Base-by-base conservation (phyloP, 129 eudicot genomes). In the Pulicaria dysenterica region DNA sequence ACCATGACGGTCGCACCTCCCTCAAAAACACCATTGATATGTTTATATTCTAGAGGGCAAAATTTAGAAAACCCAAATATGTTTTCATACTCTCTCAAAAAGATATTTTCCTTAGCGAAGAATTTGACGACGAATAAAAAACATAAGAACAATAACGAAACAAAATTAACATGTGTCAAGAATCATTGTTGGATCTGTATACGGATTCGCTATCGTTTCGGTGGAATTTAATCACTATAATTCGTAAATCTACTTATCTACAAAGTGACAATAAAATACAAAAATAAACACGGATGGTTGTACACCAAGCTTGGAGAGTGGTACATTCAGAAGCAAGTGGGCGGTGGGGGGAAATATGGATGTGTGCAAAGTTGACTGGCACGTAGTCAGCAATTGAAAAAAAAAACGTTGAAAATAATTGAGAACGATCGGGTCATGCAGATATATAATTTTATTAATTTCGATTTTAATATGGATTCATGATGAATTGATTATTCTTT, bases 281-380 rank as follows among this genome's bases (percentile, higher is more conserved):
- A 69, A 48, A 34, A 49, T 41, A 57, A 60, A 76, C 34, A 0
- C 36, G 36, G 49, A 76, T 76, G 63, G 54, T 77, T 69, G 76
- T 60, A 24, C 70, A 49, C 31, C 13, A 39, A 0, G 70, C 75
- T 40, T 69, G 55, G 64, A 49, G 39, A 60, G 70, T 68, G 48
- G 81, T 69, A 69, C 64, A 58, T 60, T 39, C 15, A 31, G 19
- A 77, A 68, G 63, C 76, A 69, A 48, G 63, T 58, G 57, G 63
- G 31, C 31, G 31, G 31, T 24, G 31, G 56, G 47, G 43, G 7
- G 14, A 34, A 64, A n/a, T 47, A 9, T 69, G 76, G 16, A 38
- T 77, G 68, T 50, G 63, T n/a, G 39, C 39, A 19, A 40, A 40
- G 76, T 69, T 69, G 69, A 59, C 64, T 15, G 13, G 37, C 8